phyloP scores from a whole-genome alignment of 768 basidiomycete genomes.

The Mycena latifolia region DNA sequence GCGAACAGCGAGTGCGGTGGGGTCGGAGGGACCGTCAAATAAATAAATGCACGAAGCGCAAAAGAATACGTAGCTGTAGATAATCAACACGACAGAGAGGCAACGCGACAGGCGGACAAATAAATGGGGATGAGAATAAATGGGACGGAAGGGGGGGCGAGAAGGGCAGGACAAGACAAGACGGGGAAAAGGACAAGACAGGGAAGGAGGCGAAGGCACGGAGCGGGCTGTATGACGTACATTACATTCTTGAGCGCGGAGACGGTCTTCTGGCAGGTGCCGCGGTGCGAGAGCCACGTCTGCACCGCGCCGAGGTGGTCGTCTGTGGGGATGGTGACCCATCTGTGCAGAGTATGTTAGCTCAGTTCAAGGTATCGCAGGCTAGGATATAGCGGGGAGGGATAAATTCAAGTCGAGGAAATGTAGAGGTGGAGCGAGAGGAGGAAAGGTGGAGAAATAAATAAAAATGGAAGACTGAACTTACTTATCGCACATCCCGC shows the following conservation, averaged over 20 bases:
- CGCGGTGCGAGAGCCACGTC: constrained; percentile 74
- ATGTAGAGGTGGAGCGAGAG: too few relatives aligned
- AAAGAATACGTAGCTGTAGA: background rate
- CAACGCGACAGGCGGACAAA: too few relatives aligned
- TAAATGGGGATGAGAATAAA: too few relatives aligned
- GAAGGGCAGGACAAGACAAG: too few relatives aligned
- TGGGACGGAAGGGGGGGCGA: too few relatives aligned
- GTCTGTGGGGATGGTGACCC: constrained; percentile 72
- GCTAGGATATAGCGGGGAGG: background rate
- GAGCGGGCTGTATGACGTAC: constrained; percentile 22
- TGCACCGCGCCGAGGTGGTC: constrained; percentile 73
- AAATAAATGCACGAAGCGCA: background rate
- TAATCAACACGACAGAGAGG: too few relatives aligned
- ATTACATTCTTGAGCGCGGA: constrained; percentile 33
- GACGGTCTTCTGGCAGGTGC: constrained; percentile 60
- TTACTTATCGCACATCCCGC: constrained; percentile 69
- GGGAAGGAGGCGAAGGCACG: constrained; percentile 21
- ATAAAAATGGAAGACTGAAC: constrained; percentile 8
- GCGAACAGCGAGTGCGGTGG: constrained; percentile 2
- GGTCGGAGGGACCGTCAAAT: constrained; percentile 1
- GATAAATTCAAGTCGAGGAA: too few relatives aligned
- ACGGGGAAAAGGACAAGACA: background rate
- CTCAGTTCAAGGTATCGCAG: too few relatives aligned
- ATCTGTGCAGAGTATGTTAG: constrained; percentile 41
- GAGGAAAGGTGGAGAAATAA: background rate